Conservation (phyloP, 495 filamentous ascomycete species). For the Oidiodendron maius region DNA sequence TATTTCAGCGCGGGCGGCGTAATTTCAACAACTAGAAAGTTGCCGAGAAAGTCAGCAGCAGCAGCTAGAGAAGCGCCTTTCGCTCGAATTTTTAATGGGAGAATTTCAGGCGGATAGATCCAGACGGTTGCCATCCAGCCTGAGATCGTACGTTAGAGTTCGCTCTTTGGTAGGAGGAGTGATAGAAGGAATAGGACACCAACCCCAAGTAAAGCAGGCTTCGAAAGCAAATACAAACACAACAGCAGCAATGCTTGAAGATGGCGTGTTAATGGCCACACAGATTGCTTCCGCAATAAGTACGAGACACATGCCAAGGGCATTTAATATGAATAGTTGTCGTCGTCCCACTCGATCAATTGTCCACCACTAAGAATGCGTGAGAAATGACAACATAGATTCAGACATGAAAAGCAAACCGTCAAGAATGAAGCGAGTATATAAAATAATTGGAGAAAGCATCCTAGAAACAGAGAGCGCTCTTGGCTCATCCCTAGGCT, state of each 20-base stretch:
- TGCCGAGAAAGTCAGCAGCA: conserved; percentile 47
- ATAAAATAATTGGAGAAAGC: conserved; percentile 63
- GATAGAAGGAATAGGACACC: background rate
- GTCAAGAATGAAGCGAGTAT: conserved; percentile 61
- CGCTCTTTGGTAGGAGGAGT: background rate
- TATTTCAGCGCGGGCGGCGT: conserved; percentile 60
- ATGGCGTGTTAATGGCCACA: conserved; percentile 26
- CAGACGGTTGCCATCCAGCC: conserved; percentile 71
- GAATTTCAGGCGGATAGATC: conserved; percentile 69
- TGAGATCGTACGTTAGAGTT: conserved; percentile 26
- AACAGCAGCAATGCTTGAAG: conserved; percentile 38
- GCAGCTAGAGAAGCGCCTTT: conserved; percentile 66
- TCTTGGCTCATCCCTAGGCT: conserved; percentile 41
- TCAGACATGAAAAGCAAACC: conserved; percentile 62
- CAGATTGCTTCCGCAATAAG: conserved; percentile 60
- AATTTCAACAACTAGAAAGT: conserved; percentile 59
- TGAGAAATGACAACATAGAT: no score
- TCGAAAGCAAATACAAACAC: conserved; percentile 42
- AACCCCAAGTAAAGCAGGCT: conserved; percentile 32
- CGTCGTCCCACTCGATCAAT: conserved; percentile 65
- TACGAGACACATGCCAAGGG: conserved; percentile 54
- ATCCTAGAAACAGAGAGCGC: conserved; percentile 48
- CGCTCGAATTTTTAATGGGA: conserved; percentile 63
- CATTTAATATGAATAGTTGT: conserved; percentile 64
- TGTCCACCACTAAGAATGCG: conserved; percentile 64